Percentiles rank a stretch among this genome's conserved stretches.
Conservation (phyloP, 495 filamentous ascomycete species). For the Trichoderma orchidacearum region DNA sequence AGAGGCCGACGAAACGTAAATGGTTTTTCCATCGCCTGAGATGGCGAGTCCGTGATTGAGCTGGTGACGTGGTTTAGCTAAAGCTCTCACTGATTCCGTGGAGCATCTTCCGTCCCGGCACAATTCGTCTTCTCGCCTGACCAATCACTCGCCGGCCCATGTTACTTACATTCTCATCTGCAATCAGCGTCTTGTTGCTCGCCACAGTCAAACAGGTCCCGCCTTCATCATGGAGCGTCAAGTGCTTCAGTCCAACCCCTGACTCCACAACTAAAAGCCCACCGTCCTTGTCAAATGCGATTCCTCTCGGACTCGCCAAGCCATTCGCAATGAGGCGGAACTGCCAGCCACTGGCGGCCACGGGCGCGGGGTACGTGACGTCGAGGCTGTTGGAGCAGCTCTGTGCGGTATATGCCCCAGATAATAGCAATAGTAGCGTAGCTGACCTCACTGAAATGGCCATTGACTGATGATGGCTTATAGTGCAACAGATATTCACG, state of each 20-base stretch:
- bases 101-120: background rate
- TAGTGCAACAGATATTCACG: too few relatives aligned
- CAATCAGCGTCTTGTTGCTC: conserved; percentile 14
- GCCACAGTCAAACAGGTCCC: conserved; percentile 25
- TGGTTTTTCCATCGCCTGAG: conserved; percentile 42
- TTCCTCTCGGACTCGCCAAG: conserved; percentile 39
- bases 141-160: background rate
- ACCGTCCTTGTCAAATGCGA: conserved; percentile 45
- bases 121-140: background rate
- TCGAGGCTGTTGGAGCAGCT: conserved; percentile 13
- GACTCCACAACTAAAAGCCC: conserved; percentile 48
- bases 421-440: background rate
- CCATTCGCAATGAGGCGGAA: conserved; percentile 40
- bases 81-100: too few relatives aligned
- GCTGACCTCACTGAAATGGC: background rate
- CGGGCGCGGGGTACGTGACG: conserved; percentile 21
- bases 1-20: conserved; percentile 48
- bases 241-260: conserved; percentile 36
- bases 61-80: conserved; percentile 5
- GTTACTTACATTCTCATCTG: conserved; percentile 26
- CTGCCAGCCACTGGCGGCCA: conserved; percentile 41
- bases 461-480: too few relatives aligned
- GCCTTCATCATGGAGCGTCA: conserved; percentile 34
- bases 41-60: conserved; percentile 52
- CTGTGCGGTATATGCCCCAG: background rate